A percentile compares a stretch with the other conserved stretches of the same genome.
These are phyloP conservation scores for Suillus alpinus DNA, from an alignment of 768 basidiomycete species.

Conservation along the genomic window DNA sequence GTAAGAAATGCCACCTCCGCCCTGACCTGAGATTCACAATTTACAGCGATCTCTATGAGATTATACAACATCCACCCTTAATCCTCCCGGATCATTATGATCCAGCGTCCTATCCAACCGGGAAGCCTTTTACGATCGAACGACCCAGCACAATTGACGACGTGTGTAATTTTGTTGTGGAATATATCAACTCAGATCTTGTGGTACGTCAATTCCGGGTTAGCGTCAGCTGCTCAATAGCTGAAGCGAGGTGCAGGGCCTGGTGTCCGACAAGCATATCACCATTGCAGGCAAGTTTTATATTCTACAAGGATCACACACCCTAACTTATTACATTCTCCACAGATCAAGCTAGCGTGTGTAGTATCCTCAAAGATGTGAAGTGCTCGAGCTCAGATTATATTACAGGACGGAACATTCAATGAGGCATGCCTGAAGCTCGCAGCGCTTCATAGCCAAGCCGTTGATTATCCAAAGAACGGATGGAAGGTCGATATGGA, in stretches of 20 bases:
- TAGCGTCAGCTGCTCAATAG: background rate
- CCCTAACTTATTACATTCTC: background rate
- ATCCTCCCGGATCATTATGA: conserved; percentile 49
- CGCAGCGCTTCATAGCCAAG: conserved; percentile 56
- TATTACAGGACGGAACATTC: conserved; percentile 53
- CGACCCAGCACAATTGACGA: conserved; percentile 60
- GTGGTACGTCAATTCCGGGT: conserved; percentile 43
- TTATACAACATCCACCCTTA: conserved; percentile 54
- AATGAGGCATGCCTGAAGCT: conserved; percentile 57
- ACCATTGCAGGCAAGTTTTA: conserved; percentile 59
- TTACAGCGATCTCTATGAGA: conserved; percentile 60
- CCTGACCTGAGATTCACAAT: background rate
- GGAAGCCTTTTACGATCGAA: conserved; percentile 34
- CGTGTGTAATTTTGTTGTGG: conserved; percentile 76
- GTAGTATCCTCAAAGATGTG: conserved; percentile 1
- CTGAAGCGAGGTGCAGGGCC: conserved; percentile 43
- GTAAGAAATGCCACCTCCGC: conserved; percentile 31
- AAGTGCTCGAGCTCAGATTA: background rate
- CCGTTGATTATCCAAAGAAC: conserved; percentile 81
- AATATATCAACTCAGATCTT: conserved; percentile 82
- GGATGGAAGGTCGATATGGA: conserved; percentile 62
- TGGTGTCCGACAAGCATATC: conserved; percentile 66
- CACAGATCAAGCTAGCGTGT: conserved; percentile 70
- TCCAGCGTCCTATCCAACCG: conserved; percentile 50
- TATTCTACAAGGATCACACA: background rate